A percentile compares a stretch with the other conserved stretches of the same genome.
These are phyloP conservation scores for Pythium volutum DNA, from an alignment of 352 stramenopile species.

Conservation along the genomic window DNA sequence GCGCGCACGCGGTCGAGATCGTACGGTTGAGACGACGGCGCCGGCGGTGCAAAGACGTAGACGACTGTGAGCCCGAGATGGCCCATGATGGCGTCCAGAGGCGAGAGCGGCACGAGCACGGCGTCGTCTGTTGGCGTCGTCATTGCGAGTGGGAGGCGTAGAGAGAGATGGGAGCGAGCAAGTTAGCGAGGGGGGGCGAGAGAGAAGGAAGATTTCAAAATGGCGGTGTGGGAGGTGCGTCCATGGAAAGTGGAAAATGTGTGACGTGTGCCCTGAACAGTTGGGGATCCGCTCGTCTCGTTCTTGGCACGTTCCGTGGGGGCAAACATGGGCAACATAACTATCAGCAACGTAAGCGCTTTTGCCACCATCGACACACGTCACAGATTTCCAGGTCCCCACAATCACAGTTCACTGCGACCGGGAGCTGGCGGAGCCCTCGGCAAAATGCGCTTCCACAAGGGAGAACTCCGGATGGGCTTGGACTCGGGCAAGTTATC, in stretches of 20 bases:
- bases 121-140: neutral
- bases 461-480: too few species aligned
- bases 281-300: neutral
- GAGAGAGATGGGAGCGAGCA: too few species aligned
- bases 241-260: neutral
- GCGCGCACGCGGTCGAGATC: constrained; percentile 40
- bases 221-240: neutral
- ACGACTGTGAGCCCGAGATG: constrained; percentile 43
- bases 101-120: constrained; percentile 31
- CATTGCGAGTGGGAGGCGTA: neutral
- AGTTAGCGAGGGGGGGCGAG: too few species aligned
- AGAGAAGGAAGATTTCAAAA: neutral
- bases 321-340: neutral
- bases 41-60: constrained; percentile 48
- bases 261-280: neutral
- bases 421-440: too few species aligned
- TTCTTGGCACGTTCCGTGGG: neutral
- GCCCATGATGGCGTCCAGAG: constrained; percentile 50
- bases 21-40: constrained; percentile 13
- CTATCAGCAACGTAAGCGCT: neutral
- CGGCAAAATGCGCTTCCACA: too few species aligned
- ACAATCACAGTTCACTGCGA: too few species aligned
- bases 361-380: too few species aligned
- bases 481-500: too few species aligned
- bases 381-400: too few species aligned